Evolutionary conservation across 495 filamentous ascomycete species (phyloP), one percentile per base, ranked within the genome.

Genomic region (Penicillium riverlandense): DNA sequence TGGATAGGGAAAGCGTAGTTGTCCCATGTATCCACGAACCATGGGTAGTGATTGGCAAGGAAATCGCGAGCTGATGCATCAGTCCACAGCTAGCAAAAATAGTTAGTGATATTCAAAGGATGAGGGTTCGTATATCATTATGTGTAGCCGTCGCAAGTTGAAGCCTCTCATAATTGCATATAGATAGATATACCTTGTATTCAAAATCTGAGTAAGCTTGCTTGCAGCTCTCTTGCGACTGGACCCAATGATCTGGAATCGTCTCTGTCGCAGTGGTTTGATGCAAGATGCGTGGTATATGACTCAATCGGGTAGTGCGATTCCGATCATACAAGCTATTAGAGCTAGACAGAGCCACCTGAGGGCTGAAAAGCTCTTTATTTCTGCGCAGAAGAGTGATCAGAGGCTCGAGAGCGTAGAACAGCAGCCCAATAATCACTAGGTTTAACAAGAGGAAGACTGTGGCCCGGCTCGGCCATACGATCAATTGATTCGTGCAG

Each of bases 1-100:
- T 86, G 80, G 47, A 88, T 84, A 10, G 74, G 72, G 53, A 77
- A 80, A 11, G 62, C 65, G 50, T 88, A 88, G 53, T 58, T 63
- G 45, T 84, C 80, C 54, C 78, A 88, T 0, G 77, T 82, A n/a
- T 74, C 67, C 14, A 85, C 63, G 61, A 87, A 88, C 80, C 82
- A 86, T 1, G 80, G 66, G 49, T 86, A 86, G 54, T 83, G 52
- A 9, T 42, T 44, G 29, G 67, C 61, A 45, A 87, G 77, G 49
- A 87, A 85, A 3, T 77, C 68, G 12, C 46, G 50, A 35, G 50
- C 35, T 0, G 37, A 40, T 1, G 40, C 44, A 40, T 53, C 44
- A 11, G 43, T 57, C 54, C 50, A 57, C 14, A 52, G 29, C 49
- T 51, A 36, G 1, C 2, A 29, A 13, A 14, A 40, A 29, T 6